These are phyloP conservation scores for Lepidium africanum DNA, from an alignment of 345 rosid species.

Conservation along the genomic window DNA sequence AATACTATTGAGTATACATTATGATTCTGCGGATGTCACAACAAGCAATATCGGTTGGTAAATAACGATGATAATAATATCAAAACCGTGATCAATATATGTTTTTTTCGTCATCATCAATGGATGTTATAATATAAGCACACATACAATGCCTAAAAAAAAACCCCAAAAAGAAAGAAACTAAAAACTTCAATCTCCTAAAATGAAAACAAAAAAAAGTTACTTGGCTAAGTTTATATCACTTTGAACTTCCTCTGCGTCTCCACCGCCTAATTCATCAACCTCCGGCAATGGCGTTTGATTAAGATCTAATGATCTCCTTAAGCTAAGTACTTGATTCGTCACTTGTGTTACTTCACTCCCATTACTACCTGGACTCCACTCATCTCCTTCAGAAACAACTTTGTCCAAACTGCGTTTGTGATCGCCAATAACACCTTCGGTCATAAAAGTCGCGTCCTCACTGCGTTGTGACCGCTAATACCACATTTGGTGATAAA, in stretches of 20 bases:
- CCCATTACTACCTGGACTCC: not conserved
- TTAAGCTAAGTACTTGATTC: not conserved
- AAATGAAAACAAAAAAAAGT: not conserved
- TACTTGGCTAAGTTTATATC: slow-evolving; percentile 3
- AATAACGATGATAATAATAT: too few relatives aligned
- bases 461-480: not conserved
- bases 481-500: too few relatives aligned
- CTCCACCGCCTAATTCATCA: not conserved
- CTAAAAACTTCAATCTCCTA: too few relatives aligned
- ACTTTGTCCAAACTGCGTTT: not conserved
- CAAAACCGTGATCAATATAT: too few relatives aligned
- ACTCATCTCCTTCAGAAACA: slow-evolving; percentile 24
- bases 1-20: too few relatives aligned
- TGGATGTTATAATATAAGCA: not conserved
- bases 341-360: not conserved
- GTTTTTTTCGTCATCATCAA: too few relatives aligned
- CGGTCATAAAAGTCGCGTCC: not conserved
- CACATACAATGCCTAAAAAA: not conserved
- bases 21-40: too few relatives aligned
- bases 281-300: slow-evolving; percentile 47
- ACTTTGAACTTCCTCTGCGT: slow-evolving; percentile 49
- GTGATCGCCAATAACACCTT: too few relatives aligned
- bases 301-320: slow-evolving; percentile 32
- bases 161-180: too few relatives aligned
- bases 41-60: too few relatives aligned